Base-by-base conservation (phyloP, 305 asterid species). In the Euphrasia arctica region DNA sequence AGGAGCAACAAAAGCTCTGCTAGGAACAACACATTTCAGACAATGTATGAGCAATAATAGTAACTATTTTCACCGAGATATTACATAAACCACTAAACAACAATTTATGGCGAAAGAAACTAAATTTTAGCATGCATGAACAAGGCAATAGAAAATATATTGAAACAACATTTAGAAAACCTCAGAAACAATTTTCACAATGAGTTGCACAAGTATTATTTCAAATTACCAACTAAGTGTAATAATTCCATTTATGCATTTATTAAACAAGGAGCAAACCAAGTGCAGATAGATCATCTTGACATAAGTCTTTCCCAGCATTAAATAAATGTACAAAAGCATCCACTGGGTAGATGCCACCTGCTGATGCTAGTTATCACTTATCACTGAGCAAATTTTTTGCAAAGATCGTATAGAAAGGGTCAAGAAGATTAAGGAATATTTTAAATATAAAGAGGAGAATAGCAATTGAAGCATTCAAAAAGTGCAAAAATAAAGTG, bases 1-100 rank as follows among this genome's bases (percentile, higher is more conserved):
- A 65, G 97, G 97, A 70, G 95, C 91, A 43, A 91, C 95, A 79
- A 89, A 91, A 70, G 95, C 97, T 73, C 98, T 91, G 91, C 75
- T 41, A 80, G 74, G 70, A 78, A 66, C 57, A 64, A 54, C 7
- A 68, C 62, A 61, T 64, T 68, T 63, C 58, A 62, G 68, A 67
- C 22, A 59, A 49, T 39, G 57, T 15, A 62, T 43, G 25, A 36
- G 9, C 66, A 25, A 25, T 18, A 18, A 54, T 32, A 62, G 66
- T 22, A 54, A 51, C 45, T 39, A 39, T 39, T 39, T 8, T 39
- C 45, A 39, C 45, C 45, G 12, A 39, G 45, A 39, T 39, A 8
- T 4, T 39, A 39, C 45, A 10, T 47, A 47, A 4, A 47, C 18
- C 15, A 42, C 51, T 12, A 32, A 27, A 7, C 1, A 49, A 47